Base-by-base conservation (phyloP, 2,329 filamentous ascomycete species). In the Monilinia fructigena region DNA sequence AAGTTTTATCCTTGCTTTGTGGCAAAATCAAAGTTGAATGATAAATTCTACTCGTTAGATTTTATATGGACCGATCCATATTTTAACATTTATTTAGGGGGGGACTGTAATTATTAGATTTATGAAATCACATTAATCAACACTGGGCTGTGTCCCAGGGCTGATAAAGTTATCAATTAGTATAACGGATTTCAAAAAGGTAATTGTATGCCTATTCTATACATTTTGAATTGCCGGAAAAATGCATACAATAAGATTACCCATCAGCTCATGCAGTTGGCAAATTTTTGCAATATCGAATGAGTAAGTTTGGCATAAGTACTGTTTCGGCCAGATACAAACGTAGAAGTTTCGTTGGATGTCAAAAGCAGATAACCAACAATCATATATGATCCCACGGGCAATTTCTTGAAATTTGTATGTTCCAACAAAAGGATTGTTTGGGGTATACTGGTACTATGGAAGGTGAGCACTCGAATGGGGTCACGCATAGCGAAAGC, bases 361-460 rank as follows among this genome's bases (percentile, higher is more conserved):
- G n/a, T 23, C 18, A 8, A 16, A 26, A 31, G 40, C 20, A 35
- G 12, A 48, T 4, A 11, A 38, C 11, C 42, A 60, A 35, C 28
- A 35, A 23, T 16, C 23, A 35, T 35, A 35, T 11, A 48, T 35
- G 18, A 47, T 14, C 20, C 10, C 1, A 20, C 23, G 7, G n/a
- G 40, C 11, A 47, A n/a, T 59, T 18, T 31, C 11, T 11, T 18
- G 26, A 59, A 12, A 47, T 31, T 59, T 45, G 16, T 28, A 58
- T 31, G 2, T 50, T 60, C 42, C 56, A 50, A 60, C 56, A 38
- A 20, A 50, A 48, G 28, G 42, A 48, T 60, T 23, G 12, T 60
- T 48, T 23, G 47, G 0, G 10, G 8, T 42, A 4, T 16, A 4
- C 38, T 3, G 8, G 38, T 40, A 42, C 12, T 42, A 42, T 60